Evolutionary conservation across 2,329 filamentous ascomycete species (phyloP).

Genomic region (Fusarium sp.): DNA sequence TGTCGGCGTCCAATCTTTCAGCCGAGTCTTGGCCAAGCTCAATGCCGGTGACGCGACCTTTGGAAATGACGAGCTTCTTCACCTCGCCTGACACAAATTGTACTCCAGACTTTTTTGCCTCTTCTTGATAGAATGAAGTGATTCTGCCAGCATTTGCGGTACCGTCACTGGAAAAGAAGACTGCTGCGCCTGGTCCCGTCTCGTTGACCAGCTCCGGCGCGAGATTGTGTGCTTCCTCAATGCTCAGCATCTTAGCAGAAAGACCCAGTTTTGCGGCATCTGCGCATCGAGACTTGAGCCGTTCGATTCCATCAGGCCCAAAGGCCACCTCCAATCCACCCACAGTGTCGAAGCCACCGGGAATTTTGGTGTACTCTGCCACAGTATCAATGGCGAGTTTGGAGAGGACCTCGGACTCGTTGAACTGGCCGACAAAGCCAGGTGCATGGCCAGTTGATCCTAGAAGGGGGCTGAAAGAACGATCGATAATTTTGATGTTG

Average conservation of each 20-base stretch:
- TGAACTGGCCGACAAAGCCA: slow-evolving; percentile 40
- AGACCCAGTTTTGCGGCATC: slow-evolving; percentile 22
- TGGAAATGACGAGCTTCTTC: background rate
- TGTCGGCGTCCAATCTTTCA: slow-evolving; percentile 19
- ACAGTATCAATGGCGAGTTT: slow-evolving; percentile 38
- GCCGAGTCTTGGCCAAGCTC: background rate
- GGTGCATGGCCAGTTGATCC: slow-evolving; percentile 39
- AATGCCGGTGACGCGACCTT: slow-evolving; percentile 15
- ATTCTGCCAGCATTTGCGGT: slow-evolving; percentile 35
- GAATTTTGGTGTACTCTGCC: slow-evolving; percentile 33
- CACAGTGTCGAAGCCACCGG: slow-evolving; percentile 34
- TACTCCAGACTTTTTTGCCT: slow-evolving; percentile 20
- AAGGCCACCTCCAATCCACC: slow-evolving; percentile 39
- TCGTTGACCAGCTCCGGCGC: slow-evolving; percentile 33
- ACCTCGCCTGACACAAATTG: slow-evolving; percentile 24
- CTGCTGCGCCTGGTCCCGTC: slow-evolving; percentile 9
- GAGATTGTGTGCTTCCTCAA: slow-evolving; percentile 18
- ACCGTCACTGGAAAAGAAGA: slow-evolving; percentile 34
- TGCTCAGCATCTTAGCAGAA: slow-evolving; percentile 11
- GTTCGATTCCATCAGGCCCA: background rate
- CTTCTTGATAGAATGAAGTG: slow-evolving; percentile 30
- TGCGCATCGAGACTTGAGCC: slow-evolving; percentile 13
- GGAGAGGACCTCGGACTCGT: slow-evolving; percentile 37
- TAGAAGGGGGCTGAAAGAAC: slow-evolving; percentile 19
- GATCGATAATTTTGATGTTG: slow-evolving; percentile 34